phyloP scores from a whole-genome alignment of 129 eudicot species.

The Flaveria linearis region DNA sequence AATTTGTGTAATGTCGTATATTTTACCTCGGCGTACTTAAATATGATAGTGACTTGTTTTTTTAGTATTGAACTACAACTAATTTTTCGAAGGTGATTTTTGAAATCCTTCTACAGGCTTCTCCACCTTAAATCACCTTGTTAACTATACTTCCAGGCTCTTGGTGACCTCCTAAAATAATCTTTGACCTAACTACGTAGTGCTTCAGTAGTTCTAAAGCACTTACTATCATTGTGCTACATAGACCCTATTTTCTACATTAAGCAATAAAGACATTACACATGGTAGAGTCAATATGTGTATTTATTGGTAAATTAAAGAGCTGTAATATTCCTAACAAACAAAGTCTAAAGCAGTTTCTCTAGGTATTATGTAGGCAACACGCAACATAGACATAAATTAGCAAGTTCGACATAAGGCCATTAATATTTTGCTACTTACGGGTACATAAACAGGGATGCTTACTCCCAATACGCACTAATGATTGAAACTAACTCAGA shows the following conservation, averaged over 20 bases:
- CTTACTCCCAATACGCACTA: slow-evolving; percentile 6
- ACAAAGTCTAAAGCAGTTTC: not conserved
- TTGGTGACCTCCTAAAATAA: not conserved
- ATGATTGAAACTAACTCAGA: not conserved
- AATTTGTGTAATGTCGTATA: slow-evolving; percentile 10
- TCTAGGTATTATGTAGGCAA: not conserved
- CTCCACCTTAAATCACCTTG: not conserved
- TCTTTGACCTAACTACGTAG: not conserved
- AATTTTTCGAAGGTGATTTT: not conserved
- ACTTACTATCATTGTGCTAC: not conserved
- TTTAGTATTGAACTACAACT: not conserved
- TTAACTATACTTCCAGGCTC: not conserved
- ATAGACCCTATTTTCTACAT: not conserved
- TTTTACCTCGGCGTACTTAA: not conserved
- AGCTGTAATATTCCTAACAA: not conserved
- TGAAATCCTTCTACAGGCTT: not conserved
- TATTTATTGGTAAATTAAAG: not conserved
- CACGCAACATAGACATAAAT: not conserved
- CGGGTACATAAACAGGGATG: not conserved
- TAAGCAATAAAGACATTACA: not conserved
- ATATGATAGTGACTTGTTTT: not conserved
- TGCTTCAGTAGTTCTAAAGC: not conserved
- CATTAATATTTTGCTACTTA: slow-evolving; percentile 4
- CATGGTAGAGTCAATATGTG: slow-evolving; percentile 1
- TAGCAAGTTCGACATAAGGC: not conserved